Conservation (phyloP, 192 early-diverging fungal species). For the Umbelopsis sp. region DNA sequence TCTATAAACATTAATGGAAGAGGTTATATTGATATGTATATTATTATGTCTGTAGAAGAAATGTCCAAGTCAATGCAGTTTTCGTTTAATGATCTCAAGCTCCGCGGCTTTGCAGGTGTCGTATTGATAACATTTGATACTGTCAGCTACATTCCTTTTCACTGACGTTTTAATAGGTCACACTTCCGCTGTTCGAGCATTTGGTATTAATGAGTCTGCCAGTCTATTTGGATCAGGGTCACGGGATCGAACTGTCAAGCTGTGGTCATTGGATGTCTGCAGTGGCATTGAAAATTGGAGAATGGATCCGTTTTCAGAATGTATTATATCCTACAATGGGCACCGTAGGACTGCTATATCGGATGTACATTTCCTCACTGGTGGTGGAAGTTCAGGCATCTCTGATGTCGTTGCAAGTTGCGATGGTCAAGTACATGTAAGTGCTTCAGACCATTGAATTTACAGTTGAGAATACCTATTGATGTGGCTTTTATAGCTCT, state of each 20-base stretch:
- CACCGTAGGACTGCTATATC: conserved; percentile 49
- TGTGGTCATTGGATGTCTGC: conserved; percentile 65
- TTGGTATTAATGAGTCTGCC: conserved; percentile 54
- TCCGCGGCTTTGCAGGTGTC: conserved; percentile 57
- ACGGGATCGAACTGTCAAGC: conserved; percentile 59
- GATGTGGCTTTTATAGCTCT: conserved; percentile 37
- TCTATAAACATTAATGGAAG: background rate
- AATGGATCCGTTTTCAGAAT: conserved; percentile 51
- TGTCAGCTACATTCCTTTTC: background rate
- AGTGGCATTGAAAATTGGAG: conserved; percentile 56
- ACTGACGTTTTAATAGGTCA: conserved; percentile 41
- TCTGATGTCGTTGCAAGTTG: conserved; percentile 56
- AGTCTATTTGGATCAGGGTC: conserved; percentile 61
- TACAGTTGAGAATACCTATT: background rate
- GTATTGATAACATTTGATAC: background rate
- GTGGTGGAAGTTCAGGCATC: conserved; percentile 41
- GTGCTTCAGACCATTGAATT: background rate
- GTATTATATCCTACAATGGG: conserved; percentile 53
- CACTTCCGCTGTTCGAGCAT: conserved; percentile 46
- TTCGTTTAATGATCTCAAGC: conserved; percentile 62
- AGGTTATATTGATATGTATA: background rate
- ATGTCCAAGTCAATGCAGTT: conserved; percentile 69
- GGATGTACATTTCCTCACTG: conserved; percentile 56
- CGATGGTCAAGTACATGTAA: conserved; percentile 63
- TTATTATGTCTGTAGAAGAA: conserved; percentile 43